Evolutionary conservation across 2,329 filamentous ascomycete genomes (phyloP).

Genomic region (Tetracladium maxilliforme): DNA sequence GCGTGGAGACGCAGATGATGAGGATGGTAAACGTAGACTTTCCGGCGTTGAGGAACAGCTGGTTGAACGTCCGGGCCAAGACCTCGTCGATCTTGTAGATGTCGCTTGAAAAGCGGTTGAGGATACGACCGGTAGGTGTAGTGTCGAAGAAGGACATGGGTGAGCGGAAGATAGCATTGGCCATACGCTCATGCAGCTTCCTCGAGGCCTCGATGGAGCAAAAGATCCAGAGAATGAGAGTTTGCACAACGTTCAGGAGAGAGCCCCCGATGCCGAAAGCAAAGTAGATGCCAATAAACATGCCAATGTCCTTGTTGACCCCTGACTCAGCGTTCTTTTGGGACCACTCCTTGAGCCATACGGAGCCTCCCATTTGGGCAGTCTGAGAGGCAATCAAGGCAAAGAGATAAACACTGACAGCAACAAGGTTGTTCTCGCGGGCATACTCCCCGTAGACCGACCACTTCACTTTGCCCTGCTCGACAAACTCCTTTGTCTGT

Average conservation of each 20-base stretch:
- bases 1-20: conserved; percentile 71
- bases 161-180: conserved; percentile 88
- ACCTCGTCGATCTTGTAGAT: conserved; percentile 82
- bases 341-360: conserved; percentile 93
- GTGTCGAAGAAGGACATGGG: conserved; percentile 99
- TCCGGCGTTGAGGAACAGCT: conserved; percentile 70
- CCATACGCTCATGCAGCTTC: conserved; percentile 95
- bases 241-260: conserved; percentile 76
- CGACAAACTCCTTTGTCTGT: conserved; percentile 74
- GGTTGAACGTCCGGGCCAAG: conserved; percentile 92
- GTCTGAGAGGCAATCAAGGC: conserved; percentile 70
- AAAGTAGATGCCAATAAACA: conserved; percentile 92
- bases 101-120: conserved; percentile 90
- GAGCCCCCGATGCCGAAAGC: conserved; percentile 83
- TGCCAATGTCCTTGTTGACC: conserved; percentile 63
- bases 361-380: conserved; percentile 66
- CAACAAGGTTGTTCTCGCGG: conserved; percentile 78
- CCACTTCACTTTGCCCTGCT: conserved; percentile 98
- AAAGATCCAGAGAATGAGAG: conserved; percentile 95
- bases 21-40: conserved; percentile 70
- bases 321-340: conserved; percentile 58
- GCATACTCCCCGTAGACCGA: conserved; percentile 83
- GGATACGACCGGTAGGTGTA: conserved; percentile 86
- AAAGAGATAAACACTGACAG: conserved; percentile 66
- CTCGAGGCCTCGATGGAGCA: conserved; percentile 97